phyloP scores from a whole-genome alignment of 169 alveolate species.

The Perkinsus marinus region DNA sequence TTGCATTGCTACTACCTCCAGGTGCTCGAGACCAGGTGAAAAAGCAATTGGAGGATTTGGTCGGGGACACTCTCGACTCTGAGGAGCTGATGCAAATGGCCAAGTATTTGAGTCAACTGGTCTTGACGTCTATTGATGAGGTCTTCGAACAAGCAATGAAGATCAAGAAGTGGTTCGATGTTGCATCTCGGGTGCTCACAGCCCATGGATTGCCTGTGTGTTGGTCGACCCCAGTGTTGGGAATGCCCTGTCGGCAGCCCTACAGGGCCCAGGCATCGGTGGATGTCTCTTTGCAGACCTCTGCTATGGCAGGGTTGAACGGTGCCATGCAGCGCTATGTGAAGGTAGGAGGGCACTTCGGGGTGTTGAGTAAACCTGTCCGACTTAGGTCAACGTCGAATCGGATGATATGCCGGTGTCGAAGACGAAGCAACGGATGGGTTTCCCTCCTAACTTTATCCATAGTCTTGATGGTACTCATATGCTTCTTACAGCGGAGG shows the following conservation, averaged over 20 bases:
- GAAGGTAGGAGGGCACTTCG: conserved; percentile 4
- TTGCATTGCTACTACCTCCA: conserved; percentile 11
- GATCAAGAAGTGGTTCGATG: conserved; percentile 83
- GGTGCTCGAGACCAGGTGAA: conserved; percentile 55
- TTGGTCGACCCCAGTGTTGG: conserved; percentile 80
- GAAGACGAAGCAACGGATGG: conserved; percentile 74
- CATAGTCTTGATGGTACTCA: conserved; percentile 92
- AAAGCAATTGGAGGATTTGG: conserved; percentile 51
- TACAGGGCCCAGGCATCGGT: conserved; percentile 57
- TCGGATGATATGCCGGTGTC: conserved; percentile 27
- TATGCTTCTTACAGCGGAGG: conserved; percentile 82
- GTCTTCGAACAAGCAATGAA: conserved; percentile 80
- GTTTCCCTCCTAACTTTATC: conserved; percentile 91
- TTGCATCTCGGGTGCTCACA: conserved; percentile 71
- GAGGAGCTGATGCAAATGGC: conserved; percentile 28
- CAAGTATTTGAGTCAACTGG: conserved; percentile 64
- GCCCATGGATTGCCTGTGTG: conserved; percentile 73
- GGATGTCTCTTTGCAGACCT: conserved; percentile 64
- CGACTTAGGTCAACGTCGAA: not conserved
- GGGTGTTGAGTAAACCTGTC: too few relatives aligned
- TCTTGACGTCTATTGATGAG: conserved; percentile 77
- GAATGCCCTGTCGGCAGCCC: conserved; percentile 86
- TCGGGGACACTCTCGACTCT: conserved; percentile 26
- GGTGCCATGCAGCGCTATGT: conserved; percentile 16
- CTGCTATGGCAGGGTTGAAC: conserved; percentile 43